Evolutionary conservation across 1,139 yeast species (phyloP).

Genomic region (Nakaseomyces delphensis): DNA sequence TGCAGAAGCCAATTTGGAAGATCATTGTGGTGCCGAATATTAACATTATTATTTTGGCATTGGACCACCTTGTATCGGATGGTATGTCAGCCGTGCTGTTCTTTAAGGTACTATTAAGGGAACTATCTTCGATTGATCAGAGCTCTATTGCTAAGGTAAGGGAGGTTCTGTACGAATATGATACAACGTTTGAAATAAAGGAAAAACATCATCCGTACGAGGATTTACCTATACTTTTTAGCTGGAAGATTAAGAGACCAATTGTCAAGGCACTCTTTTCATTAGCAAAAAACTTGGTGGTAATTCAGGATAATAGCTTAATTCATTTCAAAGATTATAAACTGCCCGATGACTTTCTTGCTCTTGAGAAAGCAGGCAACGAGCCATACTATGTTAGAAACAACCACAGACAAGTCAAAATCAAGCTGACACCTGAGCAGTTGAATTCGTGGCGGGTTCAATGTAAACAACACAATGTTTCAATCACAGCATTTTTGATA

Average conservation of each 20-base stretch:
- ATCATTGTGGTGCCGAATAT: constrained; percentile 15
- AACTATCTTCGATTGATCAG: constrained; percentile 7
- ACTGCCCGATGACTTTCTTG: constrained; percentile 16
- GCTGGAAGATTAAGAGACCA: constrained; percentile 14
- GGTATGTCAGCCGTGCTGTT: constrained; percentile 24
- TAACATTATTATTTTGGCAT: constrained; percentile 15
- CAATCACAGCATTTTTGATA: constrained; percentile 22
- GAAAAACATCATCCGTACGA: constrained; percentile 16
- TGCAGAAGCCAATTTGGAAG: constrained; percentile 23
- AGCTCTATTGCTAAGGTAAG: background rate
- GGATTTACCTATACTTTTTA: constrained; percentile 15
- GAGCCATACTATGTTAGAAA: constrained; percentile 15
- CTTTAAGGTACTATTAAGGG: constrained; percentile 16
- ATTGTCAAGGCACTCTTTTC: constrained; percentile 12
- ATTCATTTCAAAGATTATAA: constrained; percentile 17
- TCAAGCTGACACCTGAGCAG: constrained; percentile 13
- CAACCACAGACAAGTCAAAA: constrained; percentile 15
- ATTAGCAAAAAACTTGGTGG: constrained; percentile 12
- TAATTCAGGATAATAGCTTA: constrained; percentile 9
- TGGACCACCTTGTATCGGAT: constrained; percentile 26
- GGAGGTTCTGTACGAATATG: constrained; percentile 6
- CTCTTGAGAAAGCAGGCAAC: background rate
- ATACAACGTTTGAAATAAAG: background rate
- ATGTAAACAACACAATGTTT: constrained; percentile 20
- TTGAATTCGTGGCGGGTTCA: constrained; percentile 12